Evolutionary conservation across 164 flowering plant species (phyloP).

Genomic region (Nymphaea thermarum): DNA sequence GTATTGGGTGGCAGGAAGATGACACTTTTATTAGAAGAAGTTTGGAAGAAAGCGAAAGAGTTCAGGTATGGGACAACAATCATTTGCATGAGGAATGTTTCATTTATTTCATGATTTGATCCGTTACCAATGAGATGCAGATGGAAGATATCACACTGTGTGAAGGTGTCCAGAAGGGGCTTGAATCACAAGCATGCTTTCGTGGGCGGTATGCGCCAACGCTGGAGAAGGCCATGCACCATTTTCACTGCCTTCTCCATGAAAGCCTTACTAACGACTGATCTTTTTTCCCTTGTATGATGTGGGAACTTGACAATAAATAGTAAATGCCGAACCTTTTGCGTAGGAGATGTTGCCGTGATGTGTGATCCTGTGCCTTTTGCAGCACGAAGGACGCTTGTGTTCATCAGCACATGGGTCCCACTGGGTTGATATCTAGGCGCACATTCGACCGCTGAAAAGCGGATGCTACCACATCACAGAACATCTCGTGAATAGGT

Average conservation of each 20-base stretch:
- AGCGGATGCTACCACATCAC: too few species aligned
- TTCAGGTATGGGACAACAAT: constrained; percentile 39
- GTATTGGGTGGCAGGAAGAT: constrained; percentile 36
- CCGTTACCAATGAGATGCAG: constrained; percentile 14
- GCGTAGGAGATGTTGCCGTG: too few species aligned
- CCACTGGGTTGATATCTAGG: too few species aligned
- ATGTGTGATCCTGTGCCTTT: too few species aligned
- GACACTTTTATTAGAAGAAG: constrained; percentile 50
- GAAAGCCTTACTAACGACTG: constrained; percentile 1
- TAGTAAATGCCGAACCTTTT: too few species aligned
- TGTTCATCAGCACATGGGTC: too few species aligned
- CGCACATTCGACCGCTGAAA: too few species aligned
- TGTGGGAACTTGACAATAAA: too few species aligned
- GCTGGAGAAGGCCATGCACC: constrained; percentile 82
- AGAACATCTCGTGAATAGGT: too few species aligned
- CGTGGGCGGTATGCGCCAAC: constrained; percentile 70
- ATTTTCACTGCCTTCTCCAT: constrained; percentile 42
- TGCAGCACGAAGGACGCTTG: too few species aligned
- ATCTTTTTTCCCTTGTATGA: too few species aligned
- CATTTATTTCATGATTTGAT: background rate
- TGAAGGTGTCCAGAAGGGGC: constrained; percentile 75
- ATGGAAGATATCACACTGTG: constrained; percentile 68
- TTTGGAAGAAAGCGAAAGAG: constrained; percentile 68
- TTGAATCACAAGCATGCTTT: constrained; percentile 72
- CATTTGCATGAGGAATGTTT: background rate